Percentiles rank a stretch among this genome's conserved stretches.
Conservation (phyloP, 139 green algal genomes). For the Coelastrella sp. region DNA sequence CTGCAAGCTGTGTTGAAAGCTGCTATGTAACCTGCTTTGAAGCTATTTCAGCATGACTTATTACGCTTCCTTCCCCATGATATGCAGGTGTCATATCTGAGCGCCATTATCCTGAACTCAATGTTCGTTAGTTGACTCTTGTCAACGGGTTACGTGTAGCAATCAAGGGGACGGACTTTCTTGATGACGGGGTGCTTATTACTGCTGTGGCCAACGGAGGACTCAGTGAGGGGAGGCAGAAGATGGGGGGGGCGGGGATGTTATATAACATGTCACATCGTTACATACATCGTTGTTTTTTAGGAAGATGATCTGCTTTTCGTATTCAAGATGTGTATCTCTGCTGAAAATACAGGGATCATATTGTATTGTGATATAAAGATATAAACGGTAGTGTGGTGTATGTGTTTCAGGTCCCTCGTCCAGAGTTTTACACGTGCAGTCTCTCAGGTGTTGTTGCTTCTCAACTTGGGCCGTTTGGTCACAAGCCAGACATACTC, state of each 20-base stretch:
- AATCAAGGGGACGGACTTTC: slow-evolving; percentile 78
- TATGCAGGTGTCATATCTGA: slow-evolving; percentile 22
- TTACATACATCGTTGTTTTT: not conserved
- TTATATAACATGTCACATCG: not conserved
- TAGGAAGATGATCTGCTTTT: too few relatives aligned
- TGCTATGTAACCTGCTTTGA: too few relatives aligned
- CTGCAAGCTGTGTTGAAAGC: too few relatives aligned
- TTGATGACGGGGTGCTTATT: slow-evolving; percentile 88
- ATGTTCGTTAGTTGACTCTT: slow-evolving; percentile 67
- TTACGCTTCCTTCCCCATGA: not conserved
- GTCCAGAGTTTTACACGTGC: slow-evolving; percentile 63
- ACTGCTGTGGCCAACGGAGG: slow-evolving; percentile 77
- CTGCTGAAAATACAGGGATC: too few relatives aligned
- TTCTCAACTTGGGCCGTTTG: slow-evolving; percentile 83
- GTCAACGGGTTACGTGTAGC: slow-evolving; percentile 86
- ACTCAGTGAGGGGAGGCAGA: slow-evolving; percentile 65
- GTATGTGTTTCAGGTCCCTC: slow-evolving; percentile 58
- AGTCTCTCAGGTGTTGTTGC: slow-evolving; percentile 68
- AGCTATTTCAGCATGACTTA: too few relatives aligned
- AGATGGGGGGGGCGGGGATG: not conserved
- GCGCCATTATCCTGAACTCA: not conserved
- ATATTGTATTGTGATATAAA: too few relatives aligned
- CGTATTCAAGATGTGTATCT: not conserved
- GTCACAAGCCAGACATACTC: slow-evolving; percentile 76
- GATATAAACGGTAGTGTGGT: not conserved